These are phyloP conservation scores for Sistotremastrum niveocremeum DNA, from an alignment of 768 basidiomycete genomes.

Conservation along the genomic window DNA sequence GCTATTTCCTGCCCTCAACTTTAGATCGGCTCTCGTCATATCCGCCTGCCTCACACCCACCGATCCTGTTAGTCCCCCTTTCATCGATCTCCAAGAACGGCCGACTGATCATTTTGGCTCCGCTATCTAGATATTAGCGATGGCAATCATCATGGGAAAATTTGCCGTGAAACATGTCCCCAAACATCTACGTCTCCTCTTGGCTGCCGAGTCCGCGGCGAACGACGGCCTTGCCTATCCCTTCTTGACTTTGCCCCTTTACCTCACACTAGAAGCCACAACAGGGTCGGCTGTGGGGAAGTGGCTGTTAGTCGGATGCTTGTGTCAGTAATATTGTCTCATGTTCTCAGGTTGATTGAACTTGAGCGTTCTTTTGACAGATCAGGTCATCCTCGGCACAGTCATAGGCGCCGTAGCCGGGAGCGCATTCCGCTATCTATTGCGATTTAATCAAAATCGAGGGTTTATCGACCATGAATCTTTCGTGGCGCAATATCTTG, in stretches of 20 bases:
- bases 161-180: slow-evolving; percentile 63
- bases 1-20: slow-evolving; percentile 60
- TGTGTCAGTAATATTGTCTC: slow-evolving; percentile 29
- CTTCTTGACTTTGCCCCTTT: slow-evolving; percentile 77
- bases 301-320: slow-evolving; percentile 80
- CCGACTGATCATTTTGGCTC: too few species aligned
- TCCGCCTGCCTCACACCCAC: slow-evolving; percentile 89
- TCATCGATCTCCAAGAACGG: too few species aligned
- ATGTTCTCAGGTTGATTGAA: slow-evolving; percentile 1
- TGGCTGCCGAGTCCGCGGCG: slow-evolving; percentile 83
- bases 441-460: slow-evolving; percentile 51
- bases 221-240: slow-evolving; percentile 97
- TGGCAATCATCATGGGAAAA: slow-evolving; percentile 25
- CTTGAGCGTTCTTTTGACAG: slow-evolving; percentile 20
- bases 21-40: slow-evolving; percentile 68
- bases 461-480: slow-evolving; percentile 71
- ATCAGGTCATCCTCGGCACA: slow-evolving; percentile 70
- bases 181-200: slow-evolving; percentile 58
- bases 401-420: slow-evolving; percentile 41
- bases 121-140: too few species aligned
- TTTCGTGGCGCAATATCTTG: slow-evolving; percentile 78
- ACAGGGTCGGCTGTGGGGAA: slow-evolving; percentile 53
- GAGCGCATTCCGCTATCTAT: slow-evolving; percentile 47
- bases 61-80: slow-evolving; percentile 38
- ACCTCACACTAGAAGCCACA: slow-evolving; percentile 62